phyloP scores from a whole-genome alignment of 306 rosid species.

The Vigna nakashimae region DNA sequence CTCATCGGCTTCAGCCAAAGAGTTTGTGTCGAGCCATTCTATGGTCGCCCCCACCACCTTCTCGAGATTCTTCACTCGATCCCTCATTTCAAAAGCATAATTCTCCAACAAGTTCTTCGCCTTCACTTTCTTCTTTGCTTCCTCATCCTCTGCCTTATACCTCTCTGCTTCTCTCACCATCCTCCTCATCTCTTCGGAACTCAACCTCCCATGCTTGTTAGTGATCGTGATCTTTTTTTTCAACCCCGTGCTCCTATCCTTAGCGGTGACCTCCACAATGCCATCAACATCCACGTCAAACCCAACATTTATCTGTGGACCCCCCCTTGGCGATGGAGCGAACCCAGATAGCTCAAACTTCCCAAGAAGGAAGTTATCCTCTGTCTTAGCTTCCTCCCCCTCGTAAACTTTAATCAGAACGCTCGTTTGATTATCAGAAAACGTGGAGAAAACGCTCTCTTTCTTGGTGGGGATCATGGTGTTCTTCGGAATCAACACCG shows the following conservation, averaged over 20 bases:
- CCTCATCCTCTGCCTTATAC: conserved; percentile 50
- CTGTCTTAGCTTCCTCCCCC: conserved; percentile 42
- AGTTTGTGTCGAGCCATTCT: conserved; percentile 54
- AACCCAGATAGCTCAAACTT: conserved; percentile 42
- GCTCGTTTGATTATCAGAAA: conserved; percentile 23
- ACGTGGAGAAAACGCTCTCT: conserved; percentile 36
- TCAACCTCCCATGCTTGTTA: conserved; percentile 52
- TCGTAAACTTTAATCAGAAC: conserved; percentile 47
- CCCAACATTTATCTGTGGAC: conserved; percentile 39
- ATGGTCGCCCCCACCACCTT: conserved; percentile 45
- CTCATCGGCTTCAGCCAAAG: conserved; percentile 53
- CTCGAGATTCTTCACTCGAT: conserved; percentile 40
- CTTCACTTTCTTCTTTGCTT: conserved; percentile 45
- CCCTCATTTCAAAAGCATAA: conserved; percentile 45
- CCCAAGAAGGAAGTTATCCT: conserved; percentile 48
- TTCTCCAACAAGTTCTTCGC: conserved; percentile 51
- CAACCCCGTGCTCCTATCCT: conserved; percentile 37
- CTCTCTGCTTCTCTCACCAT: conserved; percentile 48
- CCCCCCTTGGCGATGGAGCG: conserved; percentile 22
- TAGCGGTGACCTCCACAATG: conserved; percentile 43
- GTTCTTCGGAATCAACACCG: conserved; percentile 51
- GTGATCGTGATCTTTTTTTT: conserved; percentile 46
- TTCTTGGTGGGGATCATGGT: conserved; percentile 51
- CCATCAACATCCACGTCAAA: conserved; percentile 52
- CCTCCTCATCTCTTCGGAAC: conserved; percentile 46